Conservation (phyloP, 495 filamentous ascomycete species). For the Amorphotheca resinae region DNA sequence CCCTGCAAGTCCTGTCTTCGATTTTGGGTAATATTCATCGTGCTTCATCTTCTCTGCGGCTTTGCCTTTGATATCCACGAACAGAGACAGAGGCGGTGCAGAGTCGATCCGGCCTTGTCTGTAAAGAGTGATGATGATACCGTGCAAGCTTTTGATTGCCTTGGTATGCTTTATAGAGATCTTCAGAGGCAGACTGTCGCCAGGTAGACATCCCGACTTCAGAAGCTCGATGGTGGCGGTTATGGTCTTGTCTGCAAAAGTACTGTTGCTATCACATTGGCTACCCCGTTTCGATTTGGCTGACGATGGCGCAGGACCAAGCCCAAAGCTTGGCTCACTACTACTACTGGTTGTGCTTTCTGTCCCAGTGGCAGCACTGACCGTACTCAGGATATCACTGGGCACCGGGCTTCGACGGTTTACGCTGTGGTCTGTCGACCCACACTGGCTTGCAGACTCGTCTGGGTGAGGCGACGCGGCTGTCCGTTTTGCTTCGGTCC, state of each 20-base stretch:
- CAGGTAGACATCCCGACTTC: constrained; percentile 74
- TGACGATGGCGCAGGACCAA: constrained; percentile 19
- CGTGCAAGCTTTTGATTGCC: constrained; percentile 75
- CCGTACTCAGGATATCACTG: constrained; percentile 34
- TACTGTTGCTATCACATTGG: constrained; percentile 10
- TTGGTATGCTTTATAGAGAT: constrained; percentile 78
- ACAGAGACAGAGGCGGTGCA: constrained; percentile 50
- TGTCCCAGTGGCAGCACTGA: constrained; percentile 48
- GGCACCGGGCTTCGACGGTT: constrained; percentile 39
- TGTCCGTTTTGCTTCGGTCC: constrained; percentile 4
- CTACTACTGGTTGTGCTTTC: constrained; percentile 49
- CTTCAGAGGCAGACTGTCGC: constrained; percentile 68
- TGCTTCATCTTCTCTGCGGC: constrained; percentile 48
- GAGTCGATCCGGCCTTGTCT: constrained; percentile 86
- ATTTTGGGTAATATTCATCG: constrained; percentile 73
- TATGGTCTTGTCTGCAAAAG: constrained; percentile 48
- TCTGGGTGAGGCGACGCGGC: constrained; percentile 14
- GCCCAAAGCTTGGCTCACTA: constrained; percentile 37
- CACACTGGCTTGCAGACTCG: constrained; percentile 19
- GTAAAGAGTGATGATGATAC: constrained; percentile 87
- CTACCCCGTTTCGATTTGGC: constrained; percentile 11
- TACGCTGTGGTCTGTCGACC: constrained; percentile 9
- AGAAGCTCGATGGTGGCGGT: constrained; percentile 75
- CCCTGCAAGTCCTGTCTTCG: constrained; percentile 59
- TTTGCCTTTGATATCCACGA: constrained; percentile 45